Evolutionary conservation across 768 basidiomycete genomes (phyloP).

Genomic region (Pisolithus sp.): DNA sequence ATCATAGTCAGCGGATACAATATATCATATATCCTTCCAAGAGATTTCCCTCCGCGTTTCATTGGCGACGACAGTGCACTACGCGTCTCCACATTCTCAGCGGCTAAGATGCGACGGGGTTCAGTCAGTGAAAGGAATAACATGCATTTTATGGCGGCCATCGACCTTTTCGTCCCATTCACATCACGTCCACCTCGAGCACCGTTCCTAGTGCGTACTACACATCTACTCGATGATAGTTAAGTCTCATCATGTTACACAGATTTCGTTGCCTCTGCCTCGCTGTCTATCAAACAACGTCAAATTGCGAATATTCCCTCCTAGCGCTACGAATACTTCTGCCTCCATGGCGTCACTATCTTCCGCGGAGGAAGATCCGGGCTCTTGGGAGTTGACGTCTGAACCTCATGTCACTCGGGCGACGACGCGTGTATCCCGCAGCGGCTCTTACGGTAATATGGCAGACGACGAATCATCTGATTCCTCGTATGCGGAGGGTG

Average conservation of each 20-base stretch:
- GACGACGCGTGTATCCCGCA: slow-evolving; percentile 42
- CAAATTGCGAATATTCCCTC: slow-evolving; percentile 68
- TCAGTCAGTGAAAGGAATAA: slow-evolving; percentile 52
- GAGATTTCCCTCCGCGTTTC: slow-evolving; percentile 43
- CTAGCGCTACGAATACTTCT: slow-evolving; percentile 39
- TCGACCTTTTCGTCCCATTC: slow-evolving; percentile 72
- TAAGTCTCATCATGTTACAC: neutral
- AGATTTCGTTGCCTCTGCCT: slow-evolving; percentile 75
- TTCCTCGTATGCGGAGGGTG: slow-evolving; percentile 45
- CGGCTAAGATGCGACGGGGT: slow-evolving; percentile 37
- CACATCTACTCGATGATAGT: neutral
- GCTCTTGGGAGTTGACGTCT: slow-evolving; percentile 68
- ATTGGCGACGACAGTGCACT: slow-evolving; percentile 14
- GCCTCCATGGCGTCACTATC: slow-evolving; percentile 71
- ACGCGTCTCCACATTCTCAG: slow-evolving; percentile 19
- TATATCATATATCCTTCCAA: slow-evolving; percentile 72
- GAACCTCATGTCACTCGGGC: slow-evolving; percentile 69
- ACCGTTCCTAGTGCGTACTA: slow-evolving; percentile 59
- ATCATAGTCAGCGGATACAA: slow-evolving; percentile 74
- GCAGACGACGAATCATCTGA: slow-evolving; percentile 83
- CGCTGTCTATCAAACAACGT: slow-evolving; percentile 74
- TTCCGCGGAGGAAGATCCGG: slow-evolving; percentile 63
- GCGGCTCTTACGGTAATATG: slow-evolving; percentile 60
- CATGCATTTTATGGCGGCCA: slow-evolving; percentile 74
- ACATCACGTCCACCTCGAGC: slow-evolving; percentile 59